These are phyloP conservation scores for Recurvomyces mirabilis DNA, from an alignment of 495 filamentous ascomycete species.

Conservation along the genomic window DNA sequence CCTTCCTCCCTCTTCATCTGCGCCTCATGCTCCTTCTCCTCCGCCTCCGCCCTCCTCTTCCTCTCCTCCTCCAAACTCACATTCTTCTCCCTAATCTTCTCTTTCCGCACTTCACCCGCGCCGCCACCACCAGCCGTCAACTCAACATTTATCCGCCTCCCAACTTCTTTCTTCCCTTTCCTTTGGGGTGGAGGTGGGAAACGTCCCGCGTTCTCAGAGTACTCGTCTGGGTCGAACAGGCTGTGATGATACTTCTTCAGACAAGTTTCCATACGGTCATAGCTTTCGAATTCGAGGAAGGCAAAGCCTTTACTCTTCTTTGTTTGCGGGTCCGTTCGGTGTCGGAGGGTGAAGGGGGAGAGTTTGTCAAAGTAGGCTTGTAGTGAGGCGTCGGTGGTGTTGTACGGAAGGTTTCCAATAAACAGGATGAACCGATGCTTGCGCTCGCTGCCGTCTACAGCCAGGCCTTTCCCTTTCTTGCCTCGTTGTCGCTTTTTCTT, in stretches of 20 bases:
- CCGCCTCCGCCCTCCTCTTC: constrained; percentile 21
- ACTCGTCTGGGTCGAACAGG: constrained; percentile 45
- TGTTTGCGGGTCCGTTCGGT: constrained; percentile 59
- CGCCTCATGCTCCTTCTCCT: constrained; percentile 20
- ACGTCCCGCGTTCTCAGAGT: not conserved
- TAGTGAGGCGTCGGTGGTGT: constrained; percentile 56
- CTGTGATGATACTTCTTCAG: constrained; percentile 82
- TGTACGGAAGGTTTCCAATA: constrained; percentile 71
- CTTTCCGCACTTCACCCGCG: constrained; percentile 55
- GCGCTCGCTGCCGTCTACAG: not conserved
- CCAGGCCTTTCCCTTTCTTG: not conserved
- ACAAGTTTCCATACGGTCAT: constrained; percentile 88
- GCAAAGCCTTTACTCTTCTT: constrained; percentile 72
- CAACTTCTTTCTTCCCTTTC: constrained; percentile 8
- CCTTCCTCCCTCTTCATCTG: not conserved
- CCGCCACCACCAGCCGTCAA: constrained; percentile 68
- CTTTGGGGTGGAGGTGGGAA: not conserved
- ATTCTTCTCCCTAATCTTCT: constrained; percentile 79
- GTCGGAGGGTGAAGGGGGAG: constrained; percentile 58
- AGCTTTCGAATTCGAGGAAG: constrained; percentile 84
- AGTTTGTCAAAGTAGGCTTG: constrained; percentile 66
- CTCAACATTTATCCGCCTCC: constrained; percentile 78
- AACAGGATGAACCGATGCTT: constrained; percentile 21
- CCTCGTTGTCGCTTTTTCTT: constrained; percentile 9
- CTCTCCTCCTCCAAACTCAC: constrained; percentile 50